Conservation (phyloP, 805 yeast species). For the Kodamaea kakaduensis region DNA sequence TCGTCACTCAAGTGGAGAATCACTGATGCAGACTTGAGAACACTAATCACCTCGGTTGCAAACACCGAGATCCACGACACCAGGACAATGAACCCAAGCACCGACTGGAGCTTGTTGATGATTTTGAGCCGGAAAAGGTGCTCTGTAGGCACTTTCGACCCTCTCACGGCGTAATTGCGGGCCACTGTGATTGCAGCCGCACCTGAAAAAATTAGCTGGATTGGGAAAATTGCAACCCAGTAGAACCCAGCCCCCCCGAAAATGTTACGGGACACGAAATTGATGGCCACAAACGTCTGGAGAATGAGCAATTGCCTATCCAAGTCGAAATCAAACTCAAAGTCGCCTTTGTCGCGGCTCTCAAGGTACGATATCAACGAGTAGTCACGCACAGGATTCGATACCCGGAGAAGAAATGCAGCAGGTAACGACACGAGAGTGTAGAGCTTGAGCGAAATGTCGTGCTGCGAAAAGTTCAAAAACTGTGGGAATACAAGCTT, state of each 20-base stretch:
- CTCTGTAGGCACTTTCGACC: constrained; percentile 3
- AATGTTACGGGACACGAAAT: constrained; percentile 19
- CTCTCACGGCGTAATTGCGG: constrained; percentile 7
- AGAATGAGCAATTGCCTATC: constrained; percentile 21
- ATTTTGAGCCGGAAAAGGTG: constrained; percentile 9
- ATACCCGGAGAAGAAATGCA: constrained; percentile 21
- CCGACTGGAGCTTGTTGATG: constrained; percentile 27
- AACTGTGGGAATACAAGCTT: constrained; percentile 17
- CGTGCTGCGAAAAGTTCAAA: constrained; percentile 11
- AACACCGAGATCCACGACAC: constrained; percentile 65
- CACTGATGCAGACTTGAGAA: constrained; percentile 58
- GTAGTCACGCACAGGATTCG: constrained; percentile 32
- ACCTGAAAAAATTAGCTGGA: constrained; percentile 10
- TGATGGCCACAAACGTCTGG: constrained; percentile 29
- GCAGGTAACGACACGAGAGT: constrained; percentile 21
- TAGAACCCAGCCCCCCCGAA: constrained; percentile 8
- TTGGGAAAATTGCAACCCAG: constrained; percentile 14
- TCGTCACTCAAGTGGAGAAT: constrained; percentile 67
- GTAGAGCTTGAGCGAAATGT: constrained; percentile 12
- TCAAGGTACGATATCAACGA: constrained; percentile 6
- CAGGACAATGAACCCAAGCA: constrained; percentile 62
- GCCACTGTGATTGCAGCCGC: constrained; percentile 8
- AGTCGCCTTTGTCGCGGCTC: background rate
- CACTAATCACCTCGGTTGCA: constrained; percentile 66
- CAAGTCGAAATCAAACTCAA: constrained; percentile 15